Evolutionary conservation across 2,329 filamentous ascomycete genomes (phyloP).

Genomic region (Clarireedia hainanense): DNA sequence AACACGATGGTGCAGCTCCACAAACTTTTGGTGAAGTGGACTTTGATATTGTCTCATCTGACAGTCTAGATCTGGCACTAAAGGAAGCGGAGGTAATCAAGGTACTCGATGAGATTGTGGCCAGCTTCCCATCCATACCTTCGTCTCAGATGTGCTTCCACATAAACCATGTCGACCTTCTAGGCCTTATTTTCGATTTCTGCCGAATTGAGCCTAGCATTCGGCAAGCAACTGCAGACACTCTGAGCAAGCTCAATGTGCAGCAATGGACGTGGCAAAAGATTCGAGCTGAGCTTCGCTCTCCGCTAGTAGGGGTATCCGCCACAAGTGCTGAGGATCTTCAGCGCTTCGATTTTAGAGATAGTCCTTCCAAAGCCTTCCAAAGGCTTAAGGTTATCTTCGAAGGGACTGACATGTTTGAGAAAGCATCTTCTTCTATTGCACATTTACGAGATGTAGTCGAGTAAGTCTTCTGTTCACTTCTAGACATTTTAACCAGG

Average conservation of each 20-base stretch:
- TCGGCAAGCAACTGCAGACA: slow-evolving; percentile 68
- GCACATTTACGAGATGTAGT: slow-evolving; percentile 74
- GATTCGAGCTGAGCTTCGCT: slow-evolving; percentile 72
- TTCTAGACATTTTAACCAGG: not conserved
- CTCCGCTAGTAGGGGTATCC: slow-evolving; percentile 64
- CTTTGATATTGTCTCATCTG: slow-evolving; percentile 87
- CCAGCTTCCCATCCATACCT: slow-evolving; percentile 68
- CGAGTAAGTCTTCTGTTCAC: slow-evolving; percentile 29
- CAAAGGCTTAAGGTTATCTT: slow-evolving; percentile 51
- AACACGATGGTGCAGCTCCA: slow-evolving; percentile 71
- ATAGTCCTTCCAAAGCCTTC: slow-evolving; percentile 49
- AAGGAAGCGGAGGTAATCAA: slow-evolving; percentile 94
- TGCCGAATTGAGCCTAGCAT: slow-evolving; percentile 68
- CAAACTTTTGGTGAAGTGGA: slow-evolving; percentile 81
- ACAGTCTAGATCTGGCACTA: slow-evolving; percentile 72
- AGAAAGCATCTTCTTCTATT: slow-evolving; percentile 67
- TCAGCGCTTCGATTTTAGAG: slow-evolving; percentile 81
- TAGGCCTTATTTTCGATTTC: slow-evolving; percentile 83
- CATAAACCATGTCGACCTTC: slow-evolving; percentile 77
- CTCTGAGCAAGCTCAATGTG: slow-evolving; percentile 80
- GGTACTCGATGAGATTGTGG: slow-evolving; percentile 83
- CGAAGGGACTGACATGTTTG: slow-evolving; percentile 58
- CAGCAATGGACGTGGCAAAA: slow-evolving; percentile 74
- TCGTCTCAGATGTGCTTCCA: slow-evolving; percentile 77
- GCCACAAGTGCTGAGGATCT: slow-evolving; percentile 88